These are phyloP conservation scores for Geotrichum aggregatum DNA, from an alignment of 1,139 yeast genomes.

Conservation along the genomic window DNA sequence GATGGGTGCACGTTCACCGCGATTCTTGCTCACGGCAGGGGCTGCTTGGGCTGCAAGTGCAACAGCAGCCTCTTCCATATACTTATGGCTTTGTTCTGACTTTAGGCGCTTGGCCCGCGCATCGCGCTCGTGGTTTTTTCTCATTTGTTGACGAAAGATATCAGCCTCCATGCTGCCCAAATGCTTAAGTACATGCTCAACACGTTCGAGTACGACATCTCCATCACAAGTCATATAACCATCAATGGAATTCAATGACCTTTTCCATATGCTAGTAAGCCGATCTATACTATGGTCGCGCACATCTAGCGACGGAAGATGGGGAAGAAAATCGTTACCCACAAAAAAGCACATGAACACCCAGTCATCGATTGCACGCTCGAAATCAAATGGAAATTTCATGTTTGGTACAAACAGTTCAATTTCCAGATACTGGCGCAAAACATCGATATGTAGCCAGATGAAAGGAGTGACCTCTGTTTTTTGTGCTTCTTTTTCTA, in stretches of 20 bases:
- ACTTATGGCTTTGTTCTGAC: conserved; percentile 32
- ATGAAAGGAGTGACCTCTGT: conserved; percentile 80
- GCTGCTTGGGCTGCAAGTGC: conserved; percentile 17
- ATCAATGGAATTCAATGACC: conserved; percentile 57
- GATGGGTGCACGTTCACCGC: conserved; percentile 70
- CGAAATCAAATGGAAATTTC: conserved; percentile 77
- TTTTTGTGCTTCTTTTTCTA: conserved; percentile 50
- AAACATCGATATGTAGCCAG: conserved; percentile 86
- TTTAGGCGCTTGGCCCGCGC: conserved; percentile 61
- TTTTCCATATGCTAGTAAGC: conserved; percentile 79
- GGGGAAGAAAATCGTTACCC: conserved; percentile 98
- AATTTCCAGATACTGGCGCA: conserved; percentile 81
- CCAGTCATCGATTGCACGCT: conserved; percentile 98
- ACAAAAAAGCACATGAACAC: conserved; percentile 97
- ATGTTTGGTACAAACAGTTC: conserved; percentile 68
- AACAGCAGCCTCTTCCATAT: conserved; percentile 15
- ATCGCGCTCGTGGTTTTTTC: conserved; percentile 62
- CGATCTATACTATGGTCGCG: conserved; percentile 90
- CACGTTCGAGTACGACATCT: conserved; percentile 64
- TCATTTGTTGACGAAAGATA: conserved; percentile 53
- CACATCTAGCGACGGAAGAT: conserved; percentile 88
- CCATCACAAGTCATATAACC: conserved; percentile 92
- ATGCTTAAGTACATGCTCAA: conserved; percentile 61
- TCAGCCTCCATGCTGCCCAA: conserved; percentile 73
- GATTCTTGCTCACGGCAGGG: conserved; percentile 29